Conservation (phyloP, 768 basidiomycete genomes). For the Termitomyces heimii region DNA sequence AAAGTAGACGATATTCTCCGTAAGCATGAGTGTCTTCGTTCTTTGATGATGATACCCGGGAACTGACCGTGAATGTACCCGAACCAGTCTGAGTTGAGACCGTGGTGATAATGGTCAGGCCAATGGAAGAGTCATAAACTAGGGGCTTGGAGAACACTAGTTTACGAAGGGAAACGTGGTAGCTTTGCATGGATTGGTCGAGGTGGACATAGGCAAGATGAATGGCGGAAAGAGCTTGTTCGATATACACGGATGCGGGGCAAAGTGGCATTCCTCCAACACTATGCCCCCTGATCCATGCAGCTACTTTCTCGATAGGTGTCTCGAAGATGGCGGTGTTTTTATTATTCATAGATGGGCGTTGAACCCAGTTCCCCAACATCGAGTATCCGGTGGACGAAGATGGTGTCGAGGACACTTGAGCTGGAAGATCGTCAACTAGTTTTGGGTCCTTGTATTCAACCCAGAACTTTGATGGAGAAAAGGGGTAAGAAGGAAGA, state of each 20-base stretch:
- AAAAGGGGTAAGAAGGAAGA: conserved; percentile 63
- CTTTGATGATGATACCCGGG: conserved; percentile 23
- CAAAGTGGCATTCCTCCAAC: conserved; percentile 53
- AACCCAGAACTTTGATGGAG: conserved; percentile 52
- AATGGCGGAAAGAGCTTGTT: conserved; percentile 45
- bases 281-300: conserved; percentile 49
- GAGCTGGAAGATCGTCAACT: neutral
- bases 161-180: conserved; percentile 33
- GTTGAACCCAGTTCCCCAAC: conserved; percentile 35
- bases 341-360: conserved; percentile 29
- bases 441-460: conserved; percentile 28
- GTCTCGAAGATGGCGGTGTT: conserved; percentile 47
- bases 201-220: conserved; percentile 28
- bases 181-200: conserved; percentile 18
- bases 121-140: conserved; percentile 31
- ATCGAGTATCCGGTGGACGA: conserved; percentile 24
- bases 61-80: conserved; percentile 42
- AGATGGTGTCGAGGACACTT: neutral
- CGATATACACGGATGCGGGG: conserved; percentile 62
- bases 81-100: conserved; percentile 30
- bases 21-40: conserved; percentile 11
- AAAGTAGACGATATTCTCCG: conserved; percentile 34
- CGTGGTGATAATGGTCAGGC: conserved; percentile 29
- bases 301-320: conserved; percentile 35
- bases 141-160: conserved; percentile 51